Evolutionary conservation across 345 rosid species (phyloP), one percentile per base, ranked within the genome.

Genomic region (Cardiospermum halicacabum): DNA sequence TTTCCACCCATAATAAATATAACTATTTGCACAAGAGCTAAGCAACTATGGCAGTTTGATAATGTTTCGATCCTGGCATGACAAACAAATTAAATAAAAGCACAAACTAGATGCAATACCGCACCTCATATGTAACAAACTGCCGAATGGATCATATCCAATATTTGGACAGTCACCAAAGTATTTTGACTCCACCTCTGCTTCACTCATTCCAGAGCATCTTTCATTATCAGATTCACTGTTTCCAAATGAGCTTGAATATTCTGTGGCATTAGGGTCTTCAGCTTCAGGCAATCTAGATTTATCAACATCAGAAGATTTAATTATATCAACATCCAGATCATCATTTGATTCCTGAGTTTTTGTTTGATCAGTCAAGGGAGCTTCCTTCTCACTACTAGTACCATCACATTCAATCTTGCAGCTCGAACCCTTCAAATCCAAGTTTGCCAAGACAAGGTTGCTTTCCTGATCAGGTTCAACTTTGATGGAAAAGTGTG

Each of bases 201-300:
- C 85, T 62, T 89, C 98, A 64, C 83, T 79, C 50, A 81, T 42
- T 59, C 76, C 91, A 15, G 79, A 74, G 56, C 68, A 75, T 65
- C 70, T 79, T 65, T 73, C 82, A 5, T 71, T 62, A 64, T 80
- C 85, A 25, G 96, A 84, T n/a, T 63, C 55, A 60, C 85, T 84
- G 75, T 89, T 72, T 1, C 87, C 91, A 77, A 92, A 92, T 43
- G 96, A 89, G 77, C 96, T 92, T 61, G 96, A 89, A 74, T 74
- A 82, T 65, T 92, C 96, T 24, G 96, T 89, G 12, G 87, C 96
- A 77, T 87, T 80, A n/a, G 92, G 96, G 39, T 87, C 96, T 28
- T 77, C 79, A 65, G 66, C 75, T 45, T 68, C 56, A 50, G 77
- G 55, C 43, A 65, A 49, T 53, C 63, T 45, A 16, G 56, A 31